Base-by-base conservation (phyloP, 306 rosid species). In the Hippophae gyantsensis region DNA sequence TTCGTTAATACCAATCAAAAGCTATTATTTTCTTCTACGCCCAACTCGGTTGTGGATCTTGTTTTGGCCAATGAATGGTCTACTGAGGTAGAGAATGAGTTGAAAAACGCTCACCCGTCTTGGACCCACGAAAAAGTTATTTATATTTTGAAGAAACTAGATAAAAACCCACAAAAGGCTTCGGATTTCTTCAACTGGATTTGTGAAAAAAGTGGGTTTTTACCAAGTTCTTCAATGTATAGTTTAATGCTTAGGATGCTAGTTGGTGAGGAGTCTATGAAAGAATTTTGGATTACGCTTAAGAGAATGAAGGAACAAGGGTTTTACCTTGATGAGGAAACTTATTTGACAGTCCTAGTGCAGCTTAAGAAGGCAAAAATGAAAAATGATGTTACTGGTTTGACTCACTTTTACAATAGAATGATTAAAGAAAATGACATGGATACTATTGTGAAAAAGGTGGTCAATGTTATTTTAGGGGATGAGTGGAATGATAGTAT, bases 131-230 rank as follows among this genome's bases (percentile, higher is more conserved):
- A 80, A 72, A 72, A 82, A 13, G 84, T 73, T 40, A 40, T 87
- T 52, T 87, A 83, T 64, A 57, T 85, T 71, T 67, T 92, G 79
- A 83, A 75, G 82, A 80, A 61, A 57, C 79, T 88, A 68, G 82
- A 75, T 7, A 79, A 69, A 58, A 68, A 68, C 72, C 96, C 90
- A 26, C 41, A 43, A 40, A 92, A 80, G 67, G 99, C 89, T 72
- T 78, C 63, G 8, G 47, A 46, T 26, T 92, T 92, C 69, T 88
- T 85, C 81, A 73, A 73, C 9, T 92, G 96, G 99, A 85, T 71
- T 9, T 58, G 67, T 43, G 74, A 76, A 69, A 81, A 76, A 69
- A 55, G 72, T 6, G 81, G 83, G 66, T 87, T 83, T 61, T 65
- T 48, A 26, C 79, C 82, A 0, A 85, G 96, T 70, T 80, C 87